Evolutionary conservation across 495 filamentous ascomycete species (phyloP).

Genomic region (Cercophora samala): DNA sequence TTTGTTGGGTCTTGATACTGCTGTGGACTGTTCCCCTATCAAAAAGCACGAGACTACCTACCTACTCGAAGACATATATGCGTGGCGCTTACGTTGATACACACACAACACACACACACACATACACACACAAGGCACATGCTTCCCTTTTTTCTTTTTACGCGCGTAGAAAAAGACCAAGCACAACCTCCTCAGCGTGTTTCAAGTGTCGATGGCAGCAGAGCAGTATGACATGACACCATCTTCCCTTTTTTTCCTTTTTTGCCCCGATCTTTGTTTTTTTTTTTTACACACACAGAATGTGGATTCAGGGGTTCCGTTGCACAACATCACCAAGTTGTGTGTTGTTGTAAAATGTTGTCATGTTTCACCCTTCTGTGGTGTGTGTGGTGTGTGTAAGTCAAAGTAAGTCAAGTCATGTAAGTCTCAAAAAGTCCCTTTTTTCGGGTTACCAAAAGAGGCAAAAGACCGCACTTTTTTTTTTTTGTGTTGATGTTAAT

Average conservation of each 20-base stretch:
- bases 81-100: not conserved
- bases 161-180: not conserved
- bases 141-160: not conserved
- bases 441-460: slow-evolving; percentile 1
- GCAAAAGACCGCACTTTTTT: slow-evolving; percentile 12
- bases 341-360: not conserved
- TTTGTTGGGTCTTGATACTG: not conserved
- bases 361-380: not conserved
- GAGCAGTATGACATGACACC: not conserved
- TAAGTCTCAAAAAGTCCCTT: not conserved
- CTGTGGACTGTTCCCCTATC: not conserved
- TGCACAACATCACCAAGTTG: not conserved
- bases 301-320: not conserved
- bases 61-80: no score
- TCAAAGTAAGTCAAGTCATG: not conserved
- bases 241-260: not conserved
- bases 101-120: not conserved
- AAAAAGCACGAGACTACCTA: not conserved
- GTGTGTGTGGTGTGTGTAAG: no score
- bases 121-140: not conserved
- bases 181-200: no score
- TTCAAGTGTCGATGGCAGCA: not conserved
- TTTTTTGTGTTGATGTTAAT: not conserved
- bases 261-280: not conserved
- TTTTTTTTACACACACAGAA: not conserved